Evolutionary conservation across 78 protist species (phyloP).

Genomic region (Dictyostelium brefeldianum): DNA sequence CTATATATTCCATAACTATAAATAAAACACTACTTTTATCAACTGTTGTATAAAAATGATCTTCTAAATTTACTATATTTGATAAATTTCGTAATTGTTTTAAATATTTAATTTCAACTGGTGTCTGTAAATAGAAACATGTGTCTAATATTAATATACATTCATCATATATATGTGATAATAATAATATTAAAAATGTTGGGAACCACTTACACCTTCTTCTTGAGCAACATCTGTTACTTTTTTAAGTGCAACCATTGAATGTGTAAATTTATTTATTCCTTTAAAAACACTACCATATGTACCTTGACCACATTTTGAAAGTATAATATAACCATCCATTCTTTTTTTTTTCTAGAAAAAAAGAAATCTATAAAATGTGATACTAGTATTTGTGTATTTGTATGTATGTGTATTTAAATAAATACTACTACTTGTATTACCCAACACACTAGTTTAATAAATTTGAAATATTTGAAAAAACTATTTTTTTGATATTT

Average conservation of each 20-base stretch:
- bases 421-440: no score
- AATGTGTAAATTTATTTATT: background rate
- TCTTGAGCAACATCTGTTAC: slow-evolving; percentile 41
- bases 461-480: no score
- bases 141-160: background rate
- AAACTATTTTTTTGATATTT: no score
- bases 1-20: slow-evolving; percentile 63
- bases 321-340: background rate
- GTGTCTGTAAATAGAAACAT: background rate
- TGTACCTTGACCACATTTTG: slow-evolving; percentile 42
- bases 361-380: no score
- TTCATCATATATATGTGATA: background rate
- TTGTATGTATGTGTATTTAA: no score
- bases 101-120: slow-evolving; percentile 64
- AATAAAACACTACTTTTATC: slow-evolving; percentile 14
- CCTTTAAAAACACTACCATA: slow-evolving; percentile 73
- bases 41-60: slow-evolving; percentile 48
- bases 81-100: slow-evolving; percentile 12
- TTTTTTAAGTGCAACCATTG: slow-evolving; percentile 44
- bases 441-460: no score
- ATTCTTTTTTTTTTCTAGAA: background rate
- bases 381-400: no score
- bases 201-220: slow-evolving; percentile 11
- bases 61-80: slow-evolving; percentile 36
- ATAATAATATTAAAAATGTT: no score